Percentiles rank a stretch among this genome's conserved stretches.
These are phyloP conservation scores for Aureobasidium zeae DNA, from an alignment of 2,329 filamentous ascomycete genomes.

Conservation along the genomic window DNA sequence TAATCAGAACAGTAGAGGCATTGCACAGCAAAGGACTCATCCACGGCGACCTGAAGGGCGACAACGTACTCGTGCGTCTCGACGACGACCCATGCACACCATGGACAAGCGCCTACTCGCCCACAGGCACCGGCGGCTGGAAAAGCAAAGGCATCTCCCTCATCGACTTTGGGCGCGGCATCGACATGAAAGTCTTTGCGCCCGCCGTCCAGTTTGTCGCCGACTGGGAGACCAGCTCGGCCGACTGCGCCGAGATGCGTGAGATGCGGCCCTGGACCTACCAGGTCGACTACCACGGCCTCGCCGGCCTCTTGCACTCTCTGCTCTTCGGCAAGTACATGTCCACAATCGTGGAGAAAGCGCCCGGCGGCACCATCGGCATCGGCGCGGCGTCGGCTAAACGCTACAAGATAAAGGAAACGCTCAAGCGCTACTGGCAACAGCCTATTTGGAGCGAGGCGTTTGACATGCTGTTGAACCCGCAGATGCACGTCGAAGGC, in stretches of 20 bases:
- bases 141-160: slow-evolving; percentile 66
- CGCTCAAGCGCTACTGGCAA: slow-evolving; percentile 93
- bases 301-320: slow-evolving; percentile 79
- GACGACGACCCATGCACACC: slow-evolving; percentile 42
- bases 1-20: slow-evolving; percentile 81
- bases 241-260: slow-evolving; percentile 92
- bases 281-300: slow-evolving; percentile 91
- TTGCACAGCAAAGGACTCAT: slow-evolving; percentile 71
- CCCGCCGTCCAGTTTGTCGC: slow-evolving; percentile 78
- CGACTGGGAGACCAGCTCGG: slow-evolving; percentile 81
- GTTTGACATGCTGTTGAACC: slow-evolving; percentile 82
- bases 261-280: slow-evolving; percentile 93
- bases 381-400: slow-evolving; percentile 51
- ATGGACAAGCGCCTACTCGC: slow-evolving; percentile 57
- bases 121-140: slow-evolving; percentile 72
- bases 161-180: slow-evolving; percentile 90
- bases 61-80: slow-evolving; percentile 87
- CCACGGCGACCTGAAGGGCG: slow-evolving; percentile 89
- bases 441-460: slow-evolving; percentile 77
- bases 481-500: slow-evolving; percentile 52
- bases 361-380: no score
- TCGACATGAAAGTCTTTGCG: slow-evolving; percentile 82
- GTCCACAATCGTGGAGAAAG: slow-evolving; percentile 54
- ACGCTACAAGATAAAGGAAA: slow-evolving; percentile 71
- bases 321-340: slow-evolving; percentile 94